Conservation (phyloP, 805 yeast species). For the Dipodascus albidus region DNA sequence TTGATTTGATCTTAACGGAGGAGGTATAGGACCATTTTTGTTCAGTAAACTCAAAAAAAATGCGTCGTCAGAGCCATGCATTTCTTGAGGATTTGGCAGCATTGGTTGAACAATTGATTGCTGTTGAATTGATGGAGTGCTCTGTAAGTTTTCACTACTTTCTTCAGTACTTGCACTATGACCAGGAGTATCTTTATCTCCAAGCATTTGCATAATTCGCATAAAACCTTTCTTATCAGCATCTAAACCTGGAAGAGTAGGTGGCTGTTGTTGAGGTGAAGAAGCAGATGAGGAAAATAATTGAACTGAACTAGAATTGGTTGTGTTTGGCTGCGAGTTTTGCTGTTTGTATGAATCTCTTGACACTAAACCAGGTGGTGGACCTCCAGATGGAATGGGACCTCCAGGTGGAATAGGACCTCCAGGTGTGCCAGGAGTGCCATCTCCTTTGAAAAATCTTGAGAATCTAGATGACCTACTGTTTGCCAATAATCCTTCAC, state of each 20-base stretch:
- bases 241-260: conserved; percentile 4
- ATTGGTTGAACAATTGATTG: conserved; percentile 1
- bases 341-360: neutral
- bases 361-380: neutral
- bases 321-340: conserved; percentile 3
- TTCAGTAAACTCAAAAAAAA: conserved; percentile 17
- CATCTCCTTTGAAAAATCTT: conserved; percentile 9
- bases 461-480: conserved; percentile 12
- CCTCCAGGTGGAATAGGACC: neutral
- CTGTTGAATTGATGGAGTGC: neutral
- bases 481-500: neutral
- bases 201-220: conserved; percentile 22
- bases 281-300: conserved; percentile 2
- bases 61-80: conserved; percentile 10
- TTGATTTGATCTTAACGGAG: neutral
- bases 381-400: neutral
- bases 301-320: neutral
- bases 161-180: neutral
- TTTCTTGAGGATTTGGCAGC: conserved; percentile 3
- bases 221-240: conserved; percentile 24
- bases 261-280: neutral
- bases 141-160: neutral
- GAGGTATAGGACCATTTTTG: conserved; percentile 9
- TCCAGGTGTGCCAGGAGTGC: neutral
- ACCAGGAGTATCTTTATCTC: conserved; percentile 4